Base-by-base conservation (phyloP, 352 stramenopile species). In the Globisporangium splendens region DNA sequence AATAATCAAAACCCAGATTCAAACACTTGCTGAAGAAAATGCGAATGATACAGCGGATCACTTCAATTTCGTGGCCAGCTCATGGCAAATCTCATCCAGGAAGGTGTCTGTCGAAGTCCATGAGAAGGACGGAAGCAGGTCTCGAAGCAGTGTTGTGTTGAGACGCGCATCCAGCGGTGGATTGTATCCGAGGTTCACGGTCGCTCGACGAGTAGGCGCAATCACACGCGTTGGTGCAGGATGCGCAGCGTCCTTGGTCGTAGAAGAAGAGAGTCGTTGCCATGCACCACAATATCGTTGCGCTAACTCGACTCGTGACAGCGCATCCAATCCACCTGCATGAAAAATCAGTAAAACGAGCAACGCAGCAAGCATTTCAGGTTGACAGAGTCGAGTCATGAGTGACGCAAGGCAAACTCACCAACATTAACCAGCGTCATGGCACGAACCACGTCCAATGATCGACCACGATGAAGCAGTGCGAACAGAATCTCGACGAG, bases 251-350 rank as follows among this genome's bases (percentile, higher is more conserved):
- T 46, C 46, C 6, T 55, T 39, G 1, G 43, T 48, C 5, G 8
- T 21, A 33, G 46, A 41, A 24, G 41, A 41, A 42, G 24, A 35
- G 28, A 1, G 28, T 0, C 68, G 59, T 38, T 56, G 12, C n/a
- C 60, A 69, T 0, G 59, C 65, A 17, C 44, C 53, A 12, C 75
- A 15, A 54, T 83, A 81, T 10, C 49, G 57, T 10, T 69, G 17
- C 0, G 70, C 76, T 21, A 89, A 65, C 18, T 76, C 61, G 2
- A 87, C 75, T 0, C 79, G 74, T 8, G 76, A 83, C 28, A 87
- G 59, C 15, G 72, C 63, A 1, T 86, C 73, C 2, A 58, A 15
- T 4, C 79, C 79, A 50, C 74, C 79, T 89, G 56, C 6, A 33
- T 28, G 12, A 31, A 2, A 31, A 31, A 31, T n/a, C n/a, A 31